Evolutionary conservation across 805 yeast genomes (phyloP).

Genomic region (Sungouiozyma intestinalis): DNA sequence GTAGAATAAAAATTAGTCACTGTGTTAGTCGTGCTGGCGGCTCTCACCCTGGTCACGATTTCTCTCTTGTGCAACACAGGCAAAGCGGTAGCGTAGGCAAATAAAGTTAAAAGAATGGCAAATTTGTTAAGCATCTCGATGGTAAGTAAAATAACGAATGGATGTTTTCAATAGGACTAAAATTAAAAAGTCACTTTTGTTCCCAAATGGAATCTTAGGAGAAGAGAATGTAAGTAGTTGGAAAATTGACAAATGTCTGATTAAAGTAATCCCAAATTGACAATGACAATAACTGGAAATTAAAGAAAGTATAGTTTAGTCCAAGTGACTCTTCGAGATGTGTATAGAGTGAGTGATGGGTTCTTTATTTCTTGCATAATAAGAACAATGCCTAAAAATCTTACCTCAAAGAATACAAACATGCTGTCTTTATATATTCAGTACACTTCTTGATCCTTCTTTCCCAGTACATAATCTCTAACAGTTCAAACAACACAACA

Average conservation of each 20-base stretch:
- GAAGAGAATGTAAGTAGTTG: background rate
- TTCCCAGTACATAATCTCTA: background rate
- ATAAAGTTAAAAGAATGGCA: background rate
- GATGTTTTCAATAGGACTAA: background rate
- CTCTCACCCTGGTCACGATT: conserved; percentile 43
- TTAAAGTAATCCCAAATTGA: background rate
- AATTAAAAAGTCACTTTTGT: too few species aligned
- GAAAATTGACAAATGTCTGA: background rate
- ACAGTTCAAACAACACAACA: background rate
- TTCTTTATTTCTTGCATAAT: background rate
- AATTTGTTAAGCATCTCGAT: background rate
- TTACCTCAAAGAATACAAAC: background rate
- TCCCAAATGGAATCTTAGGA: background rate
- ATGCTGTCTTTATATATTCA: background rate
- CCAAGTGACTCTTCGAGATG: background rate
- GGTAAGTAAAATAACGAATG: background rate
- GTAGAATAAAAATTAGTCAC: conserved; percentile 34
- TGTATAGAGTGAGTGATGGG: background rate
- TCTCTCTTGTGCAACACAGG: conserved; percentile 29
- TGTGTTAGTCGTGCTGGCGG: conserved; percentile 43
- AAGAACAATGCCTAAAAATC: too few species aligned
- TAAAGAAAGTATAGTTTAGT: too few species aligned
- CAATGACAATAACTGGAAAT: background rate
- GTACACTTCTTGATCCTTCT: background rate
- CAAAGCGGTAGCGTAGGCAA: conserved; percentile 13